A percentile compares a stretch with the other conserved stretches of the same genome.
phyloP scores from a whole-genome alignment of 768 basidiomycete genomes.

The Strobilomyces dryophilus region DNA sequence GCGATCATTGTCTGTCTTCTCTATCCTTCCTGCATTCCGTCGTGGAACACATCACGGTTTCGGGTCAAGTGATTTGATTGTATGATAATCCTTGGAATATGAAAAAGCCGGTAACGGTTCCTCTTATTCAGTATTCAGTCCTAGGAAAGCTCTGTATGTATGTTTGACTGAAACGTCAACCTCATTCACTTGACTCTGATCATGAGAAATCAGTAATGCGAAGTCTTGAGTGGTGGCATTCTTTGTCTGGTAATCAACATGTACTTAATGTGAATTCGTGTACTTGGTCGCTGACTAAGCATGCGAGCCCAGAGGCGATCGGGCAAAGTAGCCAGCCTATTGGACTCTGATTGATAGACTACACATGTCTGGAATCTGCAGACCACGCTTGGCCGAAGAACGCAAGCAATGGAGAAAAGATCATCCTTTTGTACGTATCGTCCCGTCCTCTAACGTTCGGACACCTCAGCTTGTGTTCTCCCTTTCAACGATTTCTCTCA shows the following conservation, averaged over 20 bases:
- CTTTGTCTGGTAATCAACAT: background rate
- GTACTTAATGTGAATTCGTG: background rate
- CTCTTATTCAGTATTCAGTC: slow-evolving; percentile 16
- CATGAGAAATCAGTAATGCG: background rate
- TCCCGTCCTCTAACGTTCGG: background rate
- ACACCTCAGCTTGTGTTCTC: background rate
- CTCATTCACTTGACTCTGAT: slow-evolving; percentile 15
- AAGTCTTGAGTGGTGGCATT: background rate
- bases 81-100: background rate
- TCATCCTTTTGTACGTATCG: slow-evolving; percentile 85
- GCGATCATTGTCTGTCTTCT: slow-evolving; percentile 21
- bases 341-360: slow-evolving; percentile 1
- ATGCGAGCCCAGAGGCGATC: background rate
- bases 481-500: background rate
- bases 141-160: slow-evolving; percentile 21
- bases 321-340: background rate
- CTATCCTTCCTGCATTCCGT: slow-evolving; percentile 27
- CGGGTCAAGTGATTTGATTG: slow-evolving; percentile 14
- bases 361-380: slow-evolving; percentile 82
- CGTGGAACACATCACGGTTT: slow-evolving; percentile 23
- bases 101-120: background rate
- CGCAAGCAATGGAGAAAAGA: slow-evolving; percentile 99
- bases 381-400: slow-evolving; percentile 91
- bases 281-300: slow-evolving; percentile 19
- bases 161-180: slow-evolving; percentile 18